Conservation (phyloP, 2,329 filamentous ascomycete species). For the Ascochyta fabae region DNA sequence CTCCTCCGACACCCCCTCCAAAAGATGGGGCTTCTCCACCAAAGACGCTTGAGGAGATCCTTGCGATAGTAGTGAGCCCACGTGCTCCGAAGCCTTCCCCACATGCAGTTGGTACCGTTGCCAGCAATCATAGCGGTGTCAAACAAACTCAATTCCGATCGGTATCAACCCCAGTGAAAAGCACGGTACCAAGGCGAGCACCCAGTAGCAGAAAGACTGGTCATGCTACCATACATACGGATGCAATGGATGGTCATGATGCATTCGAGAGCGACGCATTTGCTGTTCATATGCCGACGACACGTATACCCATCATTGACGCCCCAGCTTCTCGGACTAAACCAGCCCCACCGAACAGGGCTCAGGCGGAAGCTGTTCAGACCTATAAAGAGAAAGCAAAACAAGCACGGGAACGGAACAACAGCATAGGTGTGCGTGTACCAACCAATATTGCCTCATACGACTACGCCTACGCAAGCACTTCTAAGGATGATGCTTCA, state of each 20-base stretch:
- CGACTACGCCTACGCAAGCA: constrained; percentile 30
- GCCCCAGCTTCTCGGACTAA: constrained; percentile 22
- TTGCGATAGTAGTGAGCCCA: constrained; percentile 18
- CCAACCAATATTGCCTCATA: constrained; percentile 37
- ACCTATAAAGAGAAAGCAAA: constrained; percentile 39
- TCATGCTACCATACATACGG: constrained; percentile 36
- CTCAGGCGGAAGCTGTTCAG: constrained; percentile 37
- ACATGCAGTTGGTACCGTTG: constrained; percentile 11
- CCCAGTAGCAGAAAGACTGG: constrained; percentile 36
- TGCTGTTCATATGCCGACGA: constrained; percentile 44
- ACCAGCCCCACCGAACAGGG: constrained; percentile 21
- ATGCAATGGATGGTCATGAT: constrained; percentile 31
- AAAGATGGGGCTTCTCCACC: constrained; percentile 11
- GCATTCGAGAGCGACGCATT: constrained; percentile 45
- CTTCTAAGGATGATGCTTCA: neutral
- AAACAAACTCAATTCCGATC: neutral
- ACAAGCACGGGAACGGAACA: constrained; percentile 31
- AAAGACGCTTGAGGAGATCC: constrained; percentile 24
- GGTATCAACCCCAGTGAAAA: constrained; percentile 7
- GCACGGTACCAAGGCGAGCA: constrained; percentile 13
- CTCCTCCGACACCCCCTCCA: constrained; percentile 12
- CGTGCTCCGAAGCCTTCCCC: constrained; percentile 14
- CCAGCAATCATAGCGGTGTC: neutral
- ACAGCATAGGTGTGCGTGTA: constrained; percentile 31
- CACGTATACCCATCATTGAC: constrained; percentile 38